These are phyloP conservation scores for Colletotrichum sp. DNA, from an alignment of 2,329 filamentous ascomycete species.

Conservation along the genomic window DNA sequence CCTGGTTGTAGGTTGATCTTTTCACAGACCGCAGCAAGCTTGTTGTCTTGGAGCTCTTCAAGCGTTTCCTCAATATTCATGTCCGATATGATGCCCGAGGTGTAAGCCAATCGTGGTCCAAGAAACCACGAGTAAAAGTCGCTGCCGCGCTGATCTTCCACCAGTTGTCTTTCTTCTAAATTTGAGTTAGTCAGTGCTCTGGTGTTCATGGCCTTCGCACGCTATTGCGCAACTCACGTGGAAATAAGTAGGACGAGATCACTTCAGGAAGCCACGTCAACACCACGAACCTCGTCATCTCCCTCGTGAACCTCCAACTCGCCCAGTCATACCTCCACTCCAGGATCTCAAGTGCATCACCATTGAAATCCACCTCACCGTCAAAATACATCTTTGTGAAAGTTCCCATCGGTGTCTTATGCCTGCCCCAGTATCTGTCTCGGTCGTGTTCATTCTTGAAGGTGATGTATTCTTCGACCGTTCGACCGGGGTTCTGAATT, in stretches of 20 bases:
- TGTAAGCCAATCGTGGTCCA: slow-evolving; percentile 92
- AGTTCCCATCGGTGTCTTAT: slow-evolving; percentile 80
- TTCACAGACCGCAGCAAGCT: slow-evolving; percentile 84
- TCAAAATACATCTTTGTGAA: slow-evolving; percentile 94
- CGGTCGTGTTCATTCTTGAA: slow-evolving; percentile 62
- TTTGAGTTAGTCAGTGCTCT: background rate
- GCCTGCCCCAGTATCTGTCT: slow-evolving; percentile 69
- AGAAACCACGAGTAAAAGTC: slow-evolving; percentile 95
- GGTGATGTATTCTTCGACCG: slow-evolving; percentile 80
- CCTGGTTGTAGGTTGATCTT: slow-evolving; percentile 80
- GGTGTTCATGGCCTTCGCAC: background rate
- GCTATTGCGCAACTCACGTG: slow-evolving; percentile 56
- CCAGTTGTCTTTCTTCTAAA: background rate
- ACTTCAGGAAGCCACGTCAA: slow-evolving; percentile 81
- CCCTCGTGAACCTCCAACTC: slow-evolving; percentile 80
- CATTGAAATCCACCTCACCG: slow-evolving; percentile 85
- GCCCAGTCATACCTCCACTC: slow-evolving; percentile 93
- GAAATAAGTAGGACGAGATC: slow-evolving; percentile 72
- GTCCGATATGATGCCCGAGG: slow-evolving; percentile 83
- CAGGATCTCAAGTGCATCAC: slow-evolving; percentile 78
- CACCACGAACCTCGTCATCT: slow-evolving; percentile 80
- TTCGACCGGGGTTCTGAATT: slow-evolving; percentile 75
- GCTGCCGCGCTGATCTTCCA: slow-evolving; percentile 64
- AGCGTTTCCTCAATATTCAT: slow-evolving; percentile 79
- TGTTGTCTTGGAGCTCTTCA: slow-evolving; percentile 90